These are phyloP conservation scores for Colletotrichum tamarilloi DNA, from an alignment of 2,329 filamentous ascomycete genomes.

Conservation along the genomic window DNA sequence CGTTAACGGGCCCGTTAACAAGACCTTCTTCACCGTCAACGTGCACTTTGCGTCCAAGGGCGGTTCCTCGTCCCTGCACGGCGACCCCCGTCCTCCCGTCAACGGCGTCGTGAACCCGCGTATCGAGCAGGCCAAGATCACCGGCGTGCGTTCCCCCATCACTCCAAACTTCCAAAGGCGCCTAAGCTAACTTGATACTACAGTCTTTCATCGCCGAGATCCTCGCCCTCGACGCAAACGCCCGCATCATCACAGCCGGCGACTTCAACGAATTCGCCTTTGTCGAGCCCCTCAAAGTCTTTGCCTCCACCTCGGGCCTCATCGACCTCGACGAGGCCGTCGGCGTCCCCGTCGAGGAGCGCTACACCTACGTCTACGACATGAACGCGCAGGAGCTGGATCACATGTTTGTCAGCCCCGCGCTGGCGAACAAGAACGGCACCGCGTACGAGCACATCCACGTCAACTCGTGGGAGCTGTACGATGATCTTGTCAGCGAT, in stretches of 20 bases:
- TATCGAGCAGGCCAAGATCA: constrained; percentile 65
- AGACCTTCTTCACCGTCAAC: constrained; percentile 76
- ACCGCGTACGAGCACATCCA: constrained; percentile 74
- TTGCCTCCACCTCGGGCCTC: constrained; percentile 64
- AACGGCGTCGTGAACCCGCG: constrained; percentile 72
- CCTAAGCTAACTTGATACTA: too few species aligned
- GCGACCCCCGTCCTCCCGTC: constrained; percentile 73
- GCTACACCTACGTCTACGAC: constrained; percentile 78
- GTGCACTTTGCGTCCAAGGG: constrained; percentile 77
- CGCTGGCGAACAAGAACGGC: constrained; percentile 51
- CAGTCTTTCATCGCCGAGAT: constrained; percentile 67
- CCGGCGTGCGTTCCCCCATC: constrained; percentile 57
- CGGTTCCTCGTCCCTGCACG: constrained; percentile 72
- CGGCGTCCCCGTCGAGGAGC: constrained; percentile 62
- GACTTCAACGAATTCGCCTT: constrained; percentile 81
- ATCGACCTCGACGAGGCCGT: constrained; percentile 71
- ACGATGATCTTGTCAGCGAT: constrained; percentile 69
- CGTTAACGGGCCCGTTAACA: constrained; percentile 59
- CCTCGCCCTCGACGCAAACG: constrained; percentile 64
- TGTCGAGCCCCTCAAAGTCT: constrained; percentile 67
- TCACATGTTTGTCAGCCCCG: constrained; percentile 74
- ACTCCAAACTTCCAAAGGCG: background rate
- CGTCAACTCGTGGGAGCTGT: constrained; percentile 75
- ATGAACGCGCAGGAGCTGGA: constrained; percentile 77
- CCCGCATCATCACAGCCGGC: constrained; percentile 70